Evolutionary conservation across 176 grass and related monocot genomes (phyloP), one percentile per base, ranked within the genome.

Genomic region (Triticum dicoccoides): DNA sequence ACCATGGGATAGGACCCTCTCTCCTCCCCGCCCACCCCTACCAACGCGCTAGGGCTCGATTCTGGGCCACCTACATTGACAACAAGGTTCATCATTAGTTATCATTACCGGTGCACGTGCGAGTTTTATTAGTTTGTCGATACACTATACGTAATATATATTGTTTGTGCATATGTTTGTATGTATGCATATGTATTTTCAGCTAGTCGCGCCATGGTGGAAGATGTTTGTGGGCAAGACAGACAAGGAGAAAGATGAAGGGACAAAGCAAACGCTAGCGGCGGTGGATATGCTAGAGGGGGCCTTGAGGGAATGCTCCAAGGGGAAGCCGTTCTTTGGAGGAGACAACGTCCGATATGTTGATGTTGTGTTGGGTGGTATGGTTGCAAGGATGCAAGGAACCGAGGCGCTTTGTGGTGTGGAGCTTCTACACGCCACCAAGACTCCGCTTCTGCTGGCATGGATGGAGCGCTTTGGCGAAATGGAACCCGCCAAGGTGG

Each of bases 281-380:
- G 64, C 64, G 12, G 11, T 32, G 25, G 11, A 65, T 5, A 66
- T 11, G 11, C 24, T 66, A 0, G 64, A 66, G 64, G 27, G 25
- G 5, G 64, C 12, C 64, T 15, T 32, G 5, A 66, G 29, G 25
- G 64, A 13, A 32, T 32, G 64, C 25, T 66, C 64, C 25, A 32
- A 66, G 5, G 62, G 62, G 4, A 66, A 66, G 64, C 64, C 27
- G 0, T 64, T 64, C 61, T 64, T 64, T 3, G 56, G 20, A 8
- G 56, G 56, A 21, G 56, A 61, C 56, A 8, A 24, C 13, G 82
- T 86, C 2, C 86, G 86, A 7, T 91, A 89, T 41, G 9, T 91
- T 2, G 92, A 91, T 38, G 73, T 89, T 11, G 38, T 30, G 6
- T 32, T 91, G 3, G 92, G 73, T 14, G 30, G 79, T 9, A 17